Conservation (phyloP, 257 asterid genomes). For the Ballota nigra region DNA sequence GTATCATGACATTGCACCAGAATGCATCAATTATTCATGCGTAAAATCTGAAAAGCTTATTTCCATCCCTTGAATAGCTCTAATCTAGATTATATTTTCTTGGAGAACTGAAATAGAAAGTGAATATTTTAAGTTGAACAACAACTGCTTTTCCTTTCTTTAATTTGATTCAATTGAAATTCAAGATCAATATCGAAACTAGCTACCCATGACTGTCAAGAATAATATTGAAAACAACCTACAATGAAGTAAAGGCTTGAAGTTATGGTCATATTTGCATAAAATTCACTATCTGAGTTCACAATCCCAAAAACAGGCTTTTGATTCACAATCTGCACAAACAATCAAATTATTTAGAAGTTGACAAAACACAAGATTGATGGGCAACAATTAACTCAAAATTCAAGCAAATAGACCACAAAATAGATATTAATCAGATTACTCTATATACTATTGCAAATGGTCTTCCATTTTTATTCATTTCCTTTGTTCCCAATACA, state of each 20-base stretch:
- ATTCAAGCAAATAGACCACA: background rate
- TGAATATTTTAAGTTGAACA: background rate
- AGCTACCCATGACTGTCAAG: background rate
- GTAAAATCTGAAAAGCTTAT: too few species aligned
- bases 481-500: background rate
- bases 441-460: background rate
- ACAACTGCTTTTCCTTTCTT: background rate
- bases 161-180: background rate
- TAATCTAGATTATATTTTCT: background rate
- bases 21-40: too few species aligned
- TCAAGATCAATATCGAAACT: background rate
- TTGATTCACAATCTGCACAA: constrained; percentile 73
- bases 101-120: background rate
- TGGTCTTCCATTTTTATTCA: background rate
- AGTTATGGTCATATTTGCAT: constrained; percentile 14
- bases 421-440: background rate
- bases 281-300: constrained; percentile 73
- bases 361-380: constrained; percentile 1
- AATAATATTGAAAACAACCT: background rate
- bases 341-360: constrained; percentile 20
- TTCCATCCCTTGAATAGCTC: too few species aligned
- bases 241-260: background rate
- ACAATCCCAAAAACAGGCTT: constrained; percentile 81
- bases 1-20: too few species aligned
- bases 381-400: background rate